These are phyloP conservation scores for Pisolithus albus DNA, from an alignment of 768 basidiomycete genomes.

Conservation along the genomic window DNA sequence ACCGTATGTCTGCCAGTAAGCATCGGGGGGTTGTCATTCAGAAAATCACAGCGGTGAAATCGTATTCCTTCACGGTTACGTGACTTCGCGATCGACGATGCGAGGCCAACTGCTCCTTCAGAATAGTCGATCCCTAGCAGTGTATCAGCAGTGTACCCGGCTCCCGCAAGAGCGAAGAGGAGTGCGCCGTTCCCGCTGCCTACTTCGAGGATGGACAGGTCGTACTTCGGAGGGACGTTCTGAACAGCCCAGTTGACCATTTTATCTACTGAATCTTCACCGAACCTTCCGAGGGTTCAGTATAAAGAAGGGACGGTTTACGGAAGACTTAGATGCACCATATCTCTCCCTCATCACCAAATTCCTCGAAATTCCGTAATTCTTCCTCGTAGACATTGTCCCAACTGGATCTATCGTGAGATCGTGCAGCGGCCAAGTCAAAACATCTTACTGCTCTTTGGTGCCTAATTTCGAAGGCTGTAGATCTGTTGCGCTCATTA, in stretches of 20 bases:
- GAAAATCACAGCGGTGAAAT: constrained; percentile 61
- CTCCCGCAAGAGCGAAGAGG: constrained; percentile 62
- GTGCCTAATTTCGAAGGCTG: constrained; percentile 72
- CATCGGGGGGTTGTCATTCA: constrained; percentile 42
- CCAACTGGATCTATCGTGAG: constrained; percentile 46
- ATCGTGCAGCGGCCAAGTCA: not conserved
- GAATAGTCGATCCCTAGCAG: constrained; percentile 77
- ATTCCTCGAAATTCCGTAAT: constrained; percentile 64
- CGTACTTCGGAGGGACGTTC: constrained; percentile 42
- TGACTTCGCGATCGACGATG: constrained; percentile 46
- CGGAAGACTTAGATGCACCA: constrained; percentile 43
- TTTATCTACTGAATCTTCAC: constrained; percentile 64
- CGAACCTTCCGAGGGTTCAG: constrained; percentile 52
- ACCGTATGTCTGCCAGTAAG: constrained; percentile 4
- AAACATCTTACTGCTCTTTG: constrained; percentile 59
- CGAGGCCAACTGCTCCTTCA: constrained; percentile 57
- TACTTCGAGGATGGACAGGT: constrained; percentile 62
- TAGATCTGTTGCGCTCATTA: constrained; percentile 40
- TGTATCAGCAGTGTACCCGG: constrained; percentile 47
- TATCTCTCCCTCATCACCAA: constrained; percentile 79
- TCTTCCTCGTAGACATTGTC: constrained; percentile 69
- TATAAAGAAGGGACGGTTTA: not conserved
- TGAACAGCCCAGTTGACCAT: constrained; percentile 70
- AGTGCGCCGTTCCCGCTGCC: constrained; percentile 78
- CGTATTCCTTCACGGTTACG: constrained; percentile 30